Base-by-base conservation (phyloP, 352 stramenopile genomes). In the Aphanomyces cochlioides region DNA sequence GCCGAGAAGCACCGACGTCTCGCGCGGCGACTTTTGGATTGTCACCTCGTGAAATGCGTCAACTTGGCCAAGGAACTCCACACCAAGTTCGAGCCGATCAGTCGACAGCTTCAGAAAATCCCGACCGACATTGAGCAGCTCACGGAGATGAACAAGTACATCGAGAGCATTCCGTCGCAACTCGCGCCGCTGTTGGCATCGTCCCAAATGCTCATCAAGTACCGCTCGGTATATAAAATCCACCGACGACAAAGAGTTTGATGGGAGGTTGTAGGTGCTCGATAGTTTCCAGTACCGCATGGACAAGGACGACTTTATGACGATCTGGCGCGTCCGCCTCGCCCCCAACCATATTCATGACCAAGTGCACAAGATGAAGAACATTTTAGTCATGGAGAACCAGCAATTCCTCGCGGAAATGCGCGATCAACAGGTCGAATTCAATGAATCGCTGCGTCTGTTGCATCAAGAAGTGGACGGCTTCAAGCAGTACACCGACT, bases 51-150 rank as follows among this genome's bases (percentile, higher is more conserved):
- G 64, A 96, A 85, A 66, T 96, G 75, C n/a, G 89, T 75, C 6
- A 75, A 67, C 2, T 72, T 96, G 17, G 81, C 82, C 1, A 90
- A 91, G 39, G 82, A 95, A 37, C 63, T 95, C 4, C 71, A 90
- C 3, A 81, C 90, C 61, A 92, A 93, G 48, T 92, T 90, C 56
- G 88, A 95, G 43, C 77, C 82, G 36, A 90, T 96, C 56, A 91
- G 94, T 47, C 77, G 85, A 5, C 86, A 93, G 67, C 78, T 96
- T 21, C 88, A 90, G 67, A 93, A 90, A 72, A 83, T 90, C 7
- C 89, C 91, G 12, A 82, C 92, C 56, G 95, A 97, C 73, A 97
- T 98, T 58, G 92, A 98, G 69, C 85, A 97, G 69, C 75, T 98
- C 34, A 93, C 85, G 0, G 90, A 97, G 45, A 87, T 97, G 82